Conservation (phyloP, 768 basidiomycete species). For the Termitomyces sp. region DNA sequence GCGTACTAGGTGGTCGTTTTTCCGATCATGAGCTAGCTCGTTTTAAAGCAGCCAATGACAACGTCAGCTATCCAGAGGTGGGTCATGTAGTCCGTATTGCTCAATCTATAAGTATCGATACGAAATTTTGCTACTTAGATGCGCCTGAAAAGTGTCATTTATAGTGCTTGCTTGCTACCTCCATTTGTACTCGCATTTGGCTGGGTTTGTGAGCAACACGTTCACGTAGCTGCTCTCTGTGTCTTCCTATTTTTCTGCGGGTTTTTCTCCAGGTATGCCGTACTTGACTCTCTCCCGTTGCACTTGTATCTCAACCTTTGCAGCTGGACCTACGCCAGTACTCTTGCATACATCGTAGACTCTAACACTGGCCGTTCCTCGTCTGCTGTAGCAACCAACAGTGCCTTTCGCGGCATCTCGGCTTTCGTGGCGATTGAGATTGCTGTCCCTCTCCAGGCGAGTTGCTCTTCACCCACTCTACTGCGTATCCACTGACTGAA, state of each 20-base stretch:
- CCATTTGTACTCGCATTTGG: conserved; percentile 62
- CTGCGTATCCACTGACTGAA: not conserved
- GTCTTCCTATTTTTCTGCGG: conserved; percentile 69
- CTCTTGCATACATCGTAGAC: conserved; percentile 83
- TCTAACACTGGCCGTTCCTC: conserved; percentile 79
- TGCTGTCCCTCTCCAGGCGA: conserved; percentile 66
- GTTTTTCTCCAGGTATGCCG: conserved; percentile 66
- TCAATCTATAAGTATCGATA: not conserved
- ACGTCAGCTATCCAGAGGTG: conserved; percentile 59
- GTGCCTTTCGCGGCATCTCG: conserved; percentile 62
- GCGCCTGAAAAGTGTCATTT: conserved; percentile 59
- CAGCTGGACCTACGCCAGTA: conserved; percentile 57
- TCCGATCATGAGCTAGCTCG: conserved; percentile 35
- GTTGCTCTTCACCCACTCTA: conserved; percentile 11
- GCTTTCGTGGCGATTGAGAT: conserved; percentile 70
- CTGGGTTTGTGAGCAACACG: conserved; percentile 64
- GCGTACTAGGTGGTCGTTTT: conserved; percentile 39
- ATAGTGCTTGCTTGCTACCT: conserved; percentile 56
- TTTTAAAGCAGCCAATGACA: conserved; percentile 33
- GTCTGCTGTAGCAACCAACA: conserved; percentile 72
- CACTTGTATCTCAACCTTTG: not conserved
- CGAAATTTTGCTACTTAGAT: conserved; percentile 38
- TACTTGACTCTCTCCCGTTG: not conserved
- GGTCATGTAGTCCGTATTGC: conserved; percentile 5
- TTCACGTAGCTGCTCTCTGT: conserved; percentile 64